phyloP scores from a whole-genome alignment of 2,329 filamentous ascomycete genomes.

The Endocalyx cinctus region DNA sequence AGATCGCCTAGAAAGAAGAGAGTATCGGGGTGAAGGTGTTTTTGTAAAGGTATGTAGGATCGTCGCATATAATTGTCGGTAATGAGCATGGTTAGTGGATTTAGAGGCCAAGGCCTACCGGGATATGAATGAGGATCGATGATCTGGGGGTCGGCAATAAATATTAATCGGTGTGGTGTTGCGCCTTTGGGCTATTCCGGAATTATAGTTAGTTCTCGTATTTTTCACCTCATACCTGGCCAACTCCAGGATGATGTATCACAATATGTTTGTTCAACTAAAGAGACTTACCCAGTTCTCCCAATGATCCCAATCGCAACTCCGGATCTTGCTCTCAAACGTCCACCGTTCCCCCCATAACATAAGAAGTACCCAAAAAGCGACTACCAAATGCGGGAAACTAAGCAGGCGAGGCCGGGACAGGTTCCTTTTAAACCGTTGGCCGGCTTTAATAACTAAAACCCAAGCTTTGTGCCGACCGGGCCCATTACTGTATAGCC shows the following conservation, averaged over 20 bases:
- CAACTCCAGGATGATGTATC: neutral
- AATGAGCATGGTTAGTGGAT: constrained; percentile 50
- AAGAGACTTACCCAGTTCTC: constrained; percentile 74
- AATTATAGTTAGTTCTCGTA: constrained; percentile 6
- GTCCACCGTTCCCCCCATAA: constrained; percentile 82
- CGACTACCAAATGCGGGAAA: constrained; percentile 63
- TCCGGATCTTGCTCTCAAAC: constrained; percentile 65
- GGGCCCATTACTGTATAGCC: constrained; percentile 38
- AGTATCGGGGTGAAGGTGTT: constrained; percentile 74
- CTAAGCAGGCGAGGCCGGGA: constrained; percentile 49
- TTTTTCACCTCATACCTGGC: too few relatives aligned
- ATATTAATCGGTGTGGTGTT: constrained; percentile 75
- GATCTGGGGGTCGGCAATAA: constrained; percentile 87
- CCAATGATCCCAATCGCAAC: constrained; percentile 82
- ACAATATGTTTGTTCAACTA: neutral
- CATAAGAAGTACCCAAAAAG: constrained; percentile 71
- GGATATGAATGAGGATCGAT: constrained; percentile 95
- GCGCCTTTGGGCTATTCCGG: constrained; percentile 64
- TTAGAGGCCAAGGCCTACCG: constrained; percentile 62
- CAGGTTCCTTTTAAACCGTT: constrained; percentile 41
- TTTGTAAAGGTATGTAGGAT: constrained; percentile 74
- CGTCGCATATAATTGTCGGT: constrained; percentile 89
- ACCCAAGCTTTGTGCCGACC: constrained; percentile 32
- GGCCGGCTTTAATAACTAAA: constrained; percentile 23
- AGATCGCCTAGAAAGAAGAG: constrained; percentile 90